Base-by-base conservation (phyloP, 495 filamentous ascomycete species). In the Letharia columbiana region DNA sequence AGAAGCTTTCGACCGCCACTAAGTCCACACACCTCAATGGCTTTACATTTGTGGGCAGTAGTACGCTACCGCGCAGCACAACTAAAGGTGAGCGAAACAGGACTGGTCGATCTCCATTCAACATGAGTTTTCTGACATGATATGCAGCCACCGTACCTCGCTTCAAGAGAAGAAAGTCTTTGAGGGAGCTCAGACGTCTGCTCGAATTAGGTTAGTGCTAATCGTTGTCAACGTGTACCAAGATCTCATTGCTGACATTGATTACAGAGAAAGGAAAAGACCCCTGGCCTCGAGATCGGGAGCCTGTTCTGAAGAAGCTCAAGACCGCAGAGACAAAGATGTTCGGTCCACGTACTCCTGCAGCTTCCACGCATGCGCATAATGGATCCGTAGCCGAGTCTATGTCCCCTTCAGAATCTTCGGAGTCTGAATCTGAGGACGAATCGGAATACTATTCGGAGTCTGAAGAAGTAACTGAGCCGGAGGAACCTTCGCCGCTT, bases 401-500 rank as follows among this genome's bases (percentile, higher is more conserved):
- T 28, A 59, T 54, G 28, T 73, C 71, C 0, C 64, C 67, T 23
- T 63, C 57, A 18, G 71, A 71, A 54, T 73, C 71, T 12, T 69
- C 67, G 39, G 69, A 71, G 15, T 78, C 77, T 1, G 72, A 73
- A 50, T 82, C 82, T 23, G 82, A 81, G 23, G 81, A 78, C 62
- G 84, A 83, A 37, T 84, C 79, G 7, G 80, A 79, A 54, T 77
- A 82, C 66, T 81, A 71, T 35, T 75, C 76, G 73, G 33, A 78
- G 75, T 69, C 77, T 75, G 72, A 77, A 40, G 80, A 82, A 56
- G 80, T 84, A 52, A 71, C 60, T 41, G 71, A 71, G 50, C 69
- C 71, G 52, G 75, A 77, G 41, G 83, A 88, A 62, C 74, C 74
- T 8, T 83, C 81, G 23, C 82, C 84, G 20, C 68, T 86, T n/a